Conservation (phyloP, 805 yeast species). For the Wickerhamiella occidentalis region DNA sequence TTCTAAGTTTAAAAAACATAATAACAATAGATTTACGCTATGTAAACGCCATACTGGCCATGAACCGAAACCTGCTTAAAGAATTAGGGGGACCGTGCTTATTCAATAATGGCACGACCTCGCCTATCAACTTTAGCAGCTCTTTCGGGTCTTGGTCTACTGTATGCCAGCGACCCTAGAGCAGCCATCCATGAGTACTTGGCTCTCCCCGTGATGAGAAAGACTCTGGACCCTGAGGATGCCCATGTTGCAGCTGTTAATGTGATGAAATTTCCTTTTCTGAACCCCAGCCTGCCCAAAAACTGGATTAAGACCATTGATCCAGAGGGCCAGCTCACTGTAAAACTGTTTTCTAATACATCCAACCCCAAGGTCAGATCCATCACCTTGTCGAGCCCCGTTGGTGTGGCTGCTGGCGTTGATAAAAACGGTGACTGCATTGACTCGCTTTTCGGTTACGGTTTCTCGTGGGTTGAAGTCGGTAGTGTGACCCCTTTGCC, state of each 20-base stretch:
- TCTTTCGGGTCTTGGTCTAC: constrained; percentile 10
- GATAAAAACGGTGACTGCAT: constrained; percentile 90
- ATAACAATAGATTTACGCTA: too few species aligned
- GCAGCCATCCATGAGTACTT: constrained; percentile 74
- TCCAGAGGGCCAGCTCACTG: constrained; percentile 23
- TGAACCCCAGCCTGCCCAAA: constrained; percentile 24
- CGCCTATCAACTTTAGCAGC: constrained; percentile 1
- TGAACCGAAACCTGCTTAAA: too few species aligned
- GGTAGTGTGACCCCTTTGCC: constrained; percentile 90
- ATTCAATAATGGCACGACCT: constrained; percentile 2
- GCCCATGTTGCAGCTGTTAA: constrained; percentile 72
- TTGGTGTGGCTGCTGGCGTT: constrained; percentile 92
- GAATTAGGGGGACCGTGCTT: background rate
- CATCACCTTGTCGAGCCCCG: constrained; percentile 49
- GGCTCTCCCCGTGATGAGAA: constrained; percentile 63
- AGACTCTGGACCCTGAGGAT: constrained; percentile 64
- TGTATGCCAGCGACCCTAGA: constrained; percentile 58
- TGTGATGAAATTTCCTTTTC: constrained; percentile 39
- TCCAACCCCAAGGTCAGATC: constrained; percentile 23
- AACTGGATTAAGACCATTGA: constrained; percentile 24
- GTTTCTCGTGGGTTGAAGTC: constrained; percentile 82
- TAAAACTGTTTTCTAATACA: constrained; percentile 22
- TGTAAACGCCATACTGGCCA: too few species aligned
- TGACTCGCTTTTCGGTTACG: constrained; percentile 62
- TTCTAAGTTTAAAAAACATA: too few species aligned